Evolutionary conservation across 2,329 filamentous ascomycete genomes (phyloP).

Genomic region (Ilyonectria sp.): DNA sequence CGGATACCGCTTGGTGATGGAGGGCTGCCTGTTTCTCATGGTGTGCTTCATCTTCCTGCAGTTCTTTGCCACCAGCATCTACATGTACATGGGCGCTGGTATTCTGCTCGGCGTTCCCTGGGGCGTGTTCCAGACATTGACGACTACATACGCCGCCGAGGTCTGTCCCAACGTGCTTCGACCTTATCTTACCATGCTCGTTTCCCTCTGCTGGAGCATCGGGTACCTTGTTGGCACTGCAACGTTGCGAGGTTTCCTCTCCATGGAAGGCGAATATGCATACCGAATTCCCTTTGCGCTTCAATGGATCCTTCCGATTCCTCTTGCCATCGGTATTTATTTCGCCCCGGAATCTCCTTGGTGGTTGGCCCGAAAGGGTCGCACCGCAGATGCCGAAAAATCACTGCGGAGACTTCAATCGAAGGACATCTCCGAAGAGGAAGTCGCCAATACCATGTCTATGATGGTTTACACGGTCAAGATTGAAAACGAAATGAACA

Average conservation of each 20-base stretch:
- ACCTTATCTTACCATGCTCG: slow-evolving; percentile 63
- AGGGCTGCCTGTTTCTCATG: slow-evolving; percentile 57
- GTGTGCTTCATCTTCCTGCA: slow-evolving; percentile 63
- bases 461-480: slow-evolving; percentile 43
- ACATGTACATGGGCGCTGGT: slow-evolving; percentile 59
- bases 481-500: slow-evolving; percentile 33
- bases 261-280: slow-evolving; percentile 58
- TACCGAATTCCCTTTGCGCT: slow-evolving; percentile 65
- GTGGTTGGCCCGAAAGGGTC: slow-evolving; percentile 62
- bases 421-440: slow-evolving; percentile 52
- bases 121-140: slow-evolving; percentile 63
- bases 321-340: slow-evolving; percentile 59
- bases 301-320: slow-evolving; percentile 64
- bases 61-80: slow-evolving; percentile 61
- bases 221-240: slow-evolving; percentile 62
- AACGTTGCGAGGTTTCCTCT: slow-evolving; percentile 57
- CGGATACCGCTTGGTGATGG: slow-evolving; percentile 62
- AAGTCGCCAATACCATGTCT: slow-evolving; percentile 63
- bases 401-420: slow-evolving; percentile 56
- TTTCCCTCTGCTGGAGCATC: slow-evolving; percentile 65
- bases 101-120: slow-evolving; percentile 64
- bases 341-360: slow-evolving; percentile 66
- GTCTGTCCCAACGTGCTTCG: slow-evolving; percentile 60
- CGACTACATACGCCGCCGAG: slow-evolving; percentile 64
- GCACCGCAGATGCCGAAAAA: slow-evolving; percentile 56